A percentile compares a stretch with the other conserved stretches of the same genome.
phyloP scores from a whole-genome alignment of 176 grass and related monocot species.

The Chrysopogon serrulatus region DNA sequence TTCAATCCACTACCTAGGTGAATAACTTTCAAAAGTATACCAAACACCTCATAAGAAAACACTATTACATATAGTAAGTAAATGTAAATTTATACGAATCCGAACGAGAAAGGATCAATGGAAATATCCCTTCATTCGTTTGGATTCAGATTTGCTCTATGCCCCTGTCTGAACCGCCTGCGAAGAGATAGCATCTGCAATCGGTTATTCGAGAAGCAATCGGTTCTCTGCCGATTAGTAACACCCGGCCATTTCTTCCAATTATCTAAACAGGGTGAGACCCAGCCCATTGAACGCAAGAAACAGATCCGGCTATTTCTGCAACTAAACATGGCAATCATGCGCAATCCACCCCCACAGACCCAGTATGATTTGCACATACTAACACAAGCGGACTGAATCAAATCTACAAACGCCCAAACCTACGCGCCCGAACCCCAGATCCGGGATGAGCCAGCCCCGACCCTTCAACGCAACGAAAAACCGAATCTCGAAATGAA shows the following conservation, averaged over 20 bases:
- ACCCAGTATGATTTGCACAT: too few relatives aligned
- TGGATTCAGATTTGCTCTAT: slow-evolving; percentile 29
- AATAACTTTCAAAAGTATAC: not conserved
- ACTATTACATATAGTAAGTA: not conserved
- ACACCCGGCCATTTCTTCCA: not conserved
- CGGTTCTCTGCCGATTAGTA: too few relatives aligned
- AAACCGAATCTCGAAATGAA: not conserved
- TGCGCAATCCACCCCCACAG: not conserved
- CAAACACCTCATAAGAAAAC: not conserved
- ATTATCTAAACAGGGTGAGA: not conserved
- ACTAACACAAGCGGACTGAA: not conserved
- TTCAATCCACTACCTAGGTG: not conserved
- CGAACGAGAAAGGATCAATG: not conserved
- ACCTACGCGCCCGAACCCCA: not conserved
- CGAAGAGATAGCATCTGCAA: not conserved
- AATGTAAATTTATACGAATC: not conserved
- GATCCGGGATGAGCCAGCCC: not conserved
- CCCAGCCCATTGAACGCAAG: too few relatives aligned
- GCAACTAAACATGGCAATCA: not conserved
- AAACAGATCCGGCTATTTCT: not conserved
- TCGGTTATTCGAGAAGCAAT: too few relatives aligned
- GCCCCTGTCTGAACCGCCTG: slow-evolving; percentile 53
- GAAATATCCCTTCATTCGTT: not conserved
- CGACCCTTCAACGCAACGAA: not conserved
- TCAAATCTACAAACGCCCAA: not conserved